Percentiles rank a stretch among this genome's conserved stretches.
These are phyloP conservation scores for Pseudogymnoascus sp. DNA, from an alignment of 2,329 filamentous ascomycete genomes.

Conservation along the genomic window DNA sequence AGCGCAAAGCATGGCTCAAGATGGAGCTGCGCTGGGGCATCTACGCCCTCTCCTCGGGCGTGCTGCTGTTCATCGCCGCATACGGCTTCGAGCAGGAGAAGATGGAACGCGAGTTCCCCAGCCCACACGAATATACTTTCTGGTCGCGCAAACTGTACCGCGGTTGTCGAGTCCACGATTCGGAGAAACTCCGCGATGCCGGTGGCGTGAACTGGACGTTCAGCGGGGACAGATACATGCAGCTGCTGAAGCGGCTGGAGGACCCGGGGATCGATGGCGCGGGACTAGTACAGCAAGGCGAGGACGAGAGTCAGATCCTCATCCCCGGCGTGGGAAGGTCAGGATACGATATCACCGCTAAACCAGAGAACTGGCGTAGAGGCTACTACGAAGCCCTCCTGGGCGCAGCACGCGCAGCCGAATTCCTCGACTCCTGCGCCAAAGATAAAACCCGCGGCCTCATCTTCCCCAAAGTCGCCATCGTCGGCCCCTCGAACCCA, in stretches of 20 bases:
- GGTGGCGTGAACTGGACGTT: conserved; percentile 54
- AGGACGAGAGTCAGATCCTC: conserved; percentile 46
- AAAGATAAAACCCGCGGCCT: conserved; percentile 59
- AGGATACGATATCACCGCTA: conserved; percentile 59
- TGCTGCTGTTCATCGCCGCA: conserved; percentile 53
- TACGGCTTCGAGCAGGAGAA: conserved; percentile 66
- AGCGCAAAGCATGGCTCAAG: conserved; percentile 63
- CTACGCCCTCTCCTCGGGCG: conserved; percentile 58
- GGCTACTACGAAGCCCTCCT: conserved; percentile 82
- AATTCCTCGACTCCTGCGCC: conserved; percentile 76
- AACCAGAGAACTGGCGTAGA: conserved; percentile 58
- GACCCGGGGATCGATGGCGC: conserved; percentile 61
- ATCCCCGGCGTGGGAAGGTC: conserved; percentile 49
- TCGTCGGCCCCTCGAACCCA: conserved; percentile 79
- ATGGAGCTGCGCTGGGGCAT: conserved; percentile 62
- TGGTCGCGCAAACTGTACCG: conserved; percentile 63
- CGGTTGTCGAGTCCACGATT: conserved; percentile 34
- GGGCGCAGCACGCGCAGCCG: conserved; percentile 66
- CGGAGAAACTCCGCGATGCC: conserved; percentile 20
- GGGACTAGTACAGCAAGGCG: conserved; percentile 47
- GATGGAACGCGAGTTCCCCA: conserved; percentile 69
- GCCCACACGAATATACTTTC: conserved; percentile 75
- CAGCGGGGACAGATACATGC: conserved; percentile 53
- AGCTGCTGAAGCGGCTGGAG: conserved; percentile 61
- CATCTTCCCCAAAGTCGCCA: conserved; percentile 64